A percentile compares a stretch with the other conserved stretches of the same genome.
phyloP scores from a whole-genome alignment of 768 basidiomycete species.

The Phylloporus rhodoxanthus region DNA sequence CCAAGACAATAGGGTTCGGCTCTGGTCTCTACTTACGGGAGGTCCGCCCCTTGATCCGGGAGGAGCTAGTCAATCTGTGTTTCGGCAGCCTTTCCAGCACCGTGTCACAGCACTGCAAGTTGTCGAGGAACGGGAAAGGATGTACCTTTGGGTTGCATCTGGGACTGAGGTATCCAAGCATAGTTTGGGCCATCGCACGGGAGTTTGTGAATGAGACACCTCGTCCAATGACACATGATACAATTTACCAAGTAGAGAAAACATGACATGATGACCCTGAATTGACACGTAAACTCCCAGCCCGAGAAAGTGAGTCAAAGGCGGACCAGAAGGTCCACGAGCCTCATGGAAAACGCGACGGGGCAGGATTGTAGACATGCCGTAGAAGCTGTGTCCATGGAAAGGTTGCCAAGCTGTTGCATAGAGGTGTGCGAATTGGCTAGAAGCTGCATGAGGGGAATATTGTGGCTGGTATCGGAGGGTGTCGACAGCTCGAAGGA shows the following conservation, averaged over 20 bases:
- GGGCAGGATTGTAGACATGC: slow-evolving; percentile 11
- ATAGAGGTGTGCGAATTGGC: neutral
- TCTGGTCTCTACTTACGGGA: slow-evolving; percentile 64
- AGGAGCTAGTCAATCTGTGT: slow-evolving; percentile 20
- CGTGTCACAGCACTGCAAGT: slow-evolving; percentile 48
- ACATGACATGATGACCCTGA: neutral
- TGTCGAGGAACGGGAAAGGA: slow-evolving; percentile 34
- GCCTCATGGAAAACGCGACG: slow-evolving; percentile 17
- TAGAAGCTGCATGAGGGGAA: neutral
- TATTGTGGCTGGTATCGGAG: neutral
- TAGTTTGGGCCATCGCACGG: slow-evolving; percentile 40
- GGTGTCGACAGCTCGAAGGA: neutral
- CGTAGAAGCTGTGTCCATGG: neutral
- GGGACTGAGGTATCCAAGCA: slow-evolving; percentile 43
- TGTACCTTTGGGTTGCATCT: slow-evolving; percentile 50
- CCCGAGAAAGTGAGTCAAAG: neutral
- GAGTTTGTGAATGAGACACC: neutral
- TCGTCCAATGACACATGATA: slow-evolving; percentile 1
- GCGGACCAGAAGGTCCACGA: slow-evolving; percentile 11
- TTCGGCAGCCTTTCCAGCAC: slow-evolving; percentile 32
- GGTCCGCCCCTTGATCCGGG: slow-evolving; percentile 21
- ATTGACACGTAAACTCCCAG: neutral
- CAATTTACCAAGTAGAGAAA: slow-evolving; percentile 4
- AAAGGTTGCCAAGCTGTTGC: neutral
- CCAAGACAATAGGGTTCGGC: slow-evolving; percentile 56